phyloP scores from a whole-genome alignment of 768 basidiomycete genomes.

The Cubamyces lactineus region DNA sequence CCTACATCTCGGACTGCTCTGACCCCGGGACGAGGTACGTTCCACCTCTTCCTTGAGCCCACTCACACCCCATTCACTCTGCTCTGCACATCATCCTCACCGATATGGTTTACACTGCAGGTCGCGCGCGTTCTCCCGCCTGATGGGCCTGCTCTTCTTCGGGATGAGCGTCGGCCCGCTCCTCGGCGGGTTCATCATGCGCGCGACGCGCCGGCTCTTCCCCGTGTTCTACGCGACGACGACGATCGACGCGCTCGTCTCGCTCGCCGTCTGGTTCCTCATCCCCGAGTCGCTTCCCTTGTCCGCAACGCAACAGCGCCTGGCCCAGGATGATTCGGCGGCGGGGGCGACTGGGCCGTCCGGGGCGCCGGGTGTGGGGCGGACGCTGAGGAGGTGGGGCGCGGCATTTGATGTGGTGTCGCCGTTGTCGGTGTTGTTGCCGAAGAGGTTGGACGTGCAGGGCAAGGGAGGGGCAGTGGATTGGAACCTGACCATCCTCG shows the following conservation, averaged over 20 bases:
- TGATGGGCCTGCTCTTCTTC: constrained; percentile 65
- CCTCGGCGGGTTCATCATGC: constrained; percentile 67
- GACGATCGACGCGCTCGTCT: constrained; percentile 51
- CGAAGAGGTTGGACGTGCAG: constrained; percentile 40
- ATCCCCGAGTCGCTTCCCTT: constrained; percentile 79
- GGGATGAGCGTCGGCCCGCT: constrained; percentile 81
- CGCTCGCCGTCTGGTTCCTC: constrained; percentile 54
- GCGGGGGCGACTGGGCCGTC: too few relatives aligned
- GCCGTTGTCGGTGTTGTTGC: constrained; percentile 70
- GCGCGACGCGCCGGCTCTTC: constrained; percentile 52
- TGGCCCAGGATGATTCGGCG: background rate
- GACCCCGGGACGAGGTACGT: constrained; percentile 55
- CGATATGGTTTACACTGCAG: constrained; percentile 37
- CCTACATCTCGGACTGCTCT: constrained; percentile 73
- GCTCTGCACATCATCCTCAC: background rate
- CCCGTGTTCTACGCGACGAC: constrained; percentile 77
- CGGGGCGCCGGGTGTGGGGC: background rate
- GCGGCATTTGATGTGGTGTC: constrained; percentile 59
- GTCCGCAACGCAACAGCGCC: constrained; percentile 43
- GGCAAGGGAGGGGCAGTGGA: constrained; percentile 49
- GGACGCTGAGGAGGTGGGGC: constrained; percentile 47
- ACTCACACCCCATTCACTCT: background rate
- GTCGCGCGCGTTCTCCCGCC: constrained; percentile 66
- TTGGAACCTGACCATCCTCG: constrained; percentile 68
- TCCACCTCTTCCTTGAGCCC: too few relatives aligned